Base-by-base conservation (phyloP, 2,329 filamentous ascomycete species). In the Venturiaceae sp. region DNA sequence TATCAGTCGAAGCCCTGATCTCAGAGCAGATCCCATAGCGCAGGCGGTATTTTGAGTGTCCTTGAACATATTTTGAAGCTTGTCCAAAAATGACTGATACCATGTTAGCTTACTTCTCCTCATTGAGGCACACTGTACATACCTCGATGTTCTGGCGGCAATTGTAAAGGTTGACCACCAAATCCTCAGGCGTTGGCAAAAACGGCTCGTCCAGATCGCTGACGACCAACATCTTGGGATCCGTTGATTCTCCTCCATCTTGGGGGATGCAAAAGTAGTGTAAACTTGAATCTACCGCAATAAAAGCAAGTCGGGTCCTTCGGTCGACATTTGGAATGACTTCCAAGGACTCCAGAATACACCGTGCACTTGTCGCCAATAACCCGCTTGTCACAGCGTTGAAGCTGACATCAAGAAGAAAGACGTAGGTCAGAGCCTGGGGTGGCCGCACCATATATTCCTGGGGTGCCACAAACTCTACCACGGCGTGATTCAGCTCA, bases 391-490 rank as follows among this genome's bases (percentile, higher is more conserved):
- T 91, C 16, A 96, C 88, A 33, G 92, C 85, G 13, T 90, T 85
- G 66, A 91, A 95, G 78, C 90, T 96, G 63, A 96, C 92, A 66
- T 96, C 92, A 68, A 97, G 90, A 66, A 96, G 79, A 81, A 97
- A 97, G 14, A 96, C 82, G 71, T 97, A 97, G 39, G 96, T 92
- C 39, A 97, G 80, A 39, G 94, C 94, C 74, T 96, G 92, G 47
- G 94, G 94, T 59, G 94, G 92, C 61, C 94, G 88, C 36, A 99
- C 94, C 94, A 99, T 99, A 75, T 99, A 99, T 74, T 99, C 94
- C 73, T 99, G 94, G 2, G 94, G 94, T 13, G 94, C 94, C 64
- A 99, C 89, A 69, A 96, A 99, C 69, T 99, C 94, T 61, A 96
- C 92, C 36, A 97, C 91, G n/a, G 91, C 83, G 70, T 96, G 87